Evolutionary conservation across 331 rosid species (phyloP).

Genomic region (Arachis monticola): DNA sequence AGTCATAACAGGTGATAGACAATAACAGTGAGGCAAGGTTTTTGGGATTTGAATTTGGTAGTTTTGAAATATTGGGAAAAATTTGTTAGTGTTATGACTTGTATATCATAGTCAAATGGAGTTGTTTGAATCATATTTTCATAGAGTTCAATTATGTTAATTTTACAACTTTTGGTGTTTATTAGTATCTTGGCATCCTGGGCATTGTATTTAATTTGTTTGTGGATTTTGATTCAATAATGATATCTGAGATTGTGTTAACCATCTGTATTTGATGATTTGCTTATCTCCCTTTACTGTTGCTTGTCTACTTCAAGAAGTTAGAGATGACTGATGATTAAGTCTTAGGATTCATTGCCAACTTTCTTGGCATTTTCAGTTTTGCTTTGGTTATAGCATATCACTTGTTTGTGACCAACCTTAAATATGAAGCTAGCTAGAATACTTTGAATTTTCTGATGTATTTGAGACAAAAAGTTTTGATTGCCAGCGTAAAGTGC

Average conservation of each 20-base stretch:
- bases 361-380: slow-evolving; percentile 50
- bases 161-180: neutral
- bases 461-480: neutral
- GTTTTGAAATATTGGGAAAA: no score
- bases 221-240: neutral
- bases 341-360: slow-evolving; percentile 51
- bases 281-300: neutral
- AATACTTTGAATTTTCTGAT: slow-evolving; percentile 13
- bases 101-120: no score
- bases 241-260: neutral
- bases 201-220: neutral
- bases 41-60: neutral
- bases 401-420: slow-evolving; percentile 42
- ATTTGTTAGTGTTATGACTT: no score
- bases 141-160: neutral
- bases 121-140: neutral
- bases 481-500: no score
- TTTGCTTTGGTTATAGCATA: slow-evolving; percentile 49
- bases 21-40: neutral
- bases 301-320: slow-evolving; percentile 18
- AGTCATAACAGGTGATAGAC: no score
- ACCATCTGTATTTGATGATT: neutral
- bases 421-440: slow-evolving; percentile 48
- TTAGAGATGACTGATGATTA: slow-evolving; percentile 50
- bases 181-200: neutral